Base-by-base conservation (phyloP, 179 eudicot genomes). In the Spergularia azorica region DNA sequence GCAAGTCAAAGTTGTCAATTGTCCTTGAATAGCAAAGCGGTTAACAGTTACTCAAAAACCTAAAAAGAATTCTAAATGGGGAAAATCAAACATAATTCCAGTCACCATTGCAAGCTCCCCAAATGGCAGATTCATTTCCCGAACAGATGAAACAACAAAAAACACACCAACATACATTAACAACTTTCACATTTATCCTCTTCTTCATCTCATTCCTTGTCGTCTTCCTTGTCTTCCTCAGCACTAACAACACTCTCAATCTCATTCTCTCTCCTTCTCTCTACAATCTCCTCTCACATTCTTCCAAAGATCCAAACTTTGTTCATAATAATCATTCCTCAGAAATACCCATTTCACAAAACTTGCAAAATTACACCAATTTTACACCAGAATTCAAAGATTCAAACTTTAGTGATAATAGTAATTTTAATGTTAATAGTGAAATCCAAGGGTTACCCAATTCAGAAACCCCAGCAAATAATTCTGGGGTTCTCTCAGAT, bases 191-290 rank as follows among this genome's bases (percentile, higher is more conserved):
- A n/a, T 26, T 26, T 26, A 72, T 78, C 56, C 58, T 78, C 38
- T 32, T 78, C 76, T 6, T 78, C 71, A 41, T 72, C 76, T 78
- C 81, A 3, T 72, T 78, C 76, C 3, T 64, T 60, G 36, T 78
- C 48, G 6, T 78, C 12, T 68, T 78, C 71, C 46, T 71, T 50
- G 2, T 72, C 10, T 52, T 71, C 14, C 76, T 72, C 4, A 21
- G 2, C 48, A 39, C 2, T 48, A 14, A 78, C 21, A 36, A 10
- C 39, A 18, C 80, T 14, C 61, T 71, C 63, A 70, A 51, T 4
- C 15, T 70, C 67, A 26, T 26, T 26, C 9, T 17, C 57, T 77
- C 75, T 32, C 70, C 75, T 7, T 70, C 69, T 15, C n/a, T 54
- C 14, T 20, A 63, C 76, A 59, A 78, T 63, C 55, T 64, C 71